A percentile compares a stretch with the other conserved stretches of the same genome.
Conservation (phyloP, 192 early-diverging fungal genomes). For the Allomyces macrogynus region DNA sequence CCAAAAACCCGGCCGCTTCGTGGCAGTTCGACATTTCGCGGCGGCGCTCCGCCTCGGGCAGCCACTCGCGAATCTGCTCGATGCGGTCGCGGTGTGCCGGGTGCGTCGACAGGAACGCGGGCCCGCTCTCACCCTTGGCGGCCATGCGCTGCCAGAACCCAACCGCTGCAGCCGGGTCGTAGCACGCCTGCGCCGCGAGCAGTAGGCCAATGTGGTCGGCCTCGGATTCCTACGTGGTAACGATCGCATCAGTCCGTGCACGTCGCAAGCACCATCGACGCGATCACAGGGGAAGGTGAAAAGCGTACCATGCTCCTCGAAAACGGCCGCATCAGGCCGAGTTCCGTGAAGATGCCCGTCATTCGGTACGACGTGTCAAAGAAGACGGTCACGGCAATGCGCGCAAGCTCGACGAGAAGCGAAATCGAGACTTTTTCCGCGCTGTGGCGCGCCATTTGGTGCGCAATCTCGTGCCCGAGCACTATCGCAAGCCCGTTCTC, state of each 20-base stretch:
- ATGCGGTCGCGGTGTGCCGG: slow-evolving; percentile 53
- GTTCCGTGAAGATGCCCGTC: slow-evolving; percentile 35
- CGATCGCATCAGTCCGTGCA: not conserved
- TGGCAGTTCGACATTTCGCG: not conserved
- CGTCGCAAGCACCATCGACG: too few species aligned
- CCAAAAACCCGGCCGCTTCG: not conserved
- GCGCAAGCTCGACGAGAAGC: slow-evolving; percentile 28
- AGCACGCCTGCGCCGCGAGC: slow-evolving; percentile 85
- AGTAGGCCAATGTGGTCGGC: slow-evolving; percentile 77
- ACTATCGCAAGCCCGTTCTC: slow-evolving; percentile 84
- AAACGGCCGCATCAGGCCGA: slow-evolving; percentile 39
- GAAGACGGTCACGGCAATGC: slow-evolving; percentile 23
- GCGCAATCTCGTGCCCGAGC: slow-evolving; percentile 83
- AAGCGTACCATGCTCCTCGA: not conserved
- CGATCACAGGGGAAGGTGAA: too few species aligned
- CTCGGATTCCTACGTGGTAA: slow-evolving; percentile 50
- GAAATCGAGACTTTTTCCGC: slow-evolving; percentile 69
- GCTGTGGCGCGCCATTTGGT: slow-evolving; percentile 74
- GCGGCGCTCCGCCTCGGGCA: slow-evolving; percentile 4
- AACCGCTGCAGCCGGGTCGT: slow-evolving; percentile 57
- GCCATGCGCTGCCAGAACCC: slow-evolving; percentile 42
- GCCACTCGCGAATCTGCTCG: slow-evolving; percentile 22
- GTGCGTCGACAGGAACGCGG: slow-evolving; percentile 68
- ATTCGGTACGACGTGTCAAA: slow-evolving; percentile 42
- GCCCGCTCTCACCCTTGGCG: slow-evolving; percentile 11